phyloP scores from a whole-genome alignment of 805 yeast species.

The Kuraishia capsulata region DNA sequence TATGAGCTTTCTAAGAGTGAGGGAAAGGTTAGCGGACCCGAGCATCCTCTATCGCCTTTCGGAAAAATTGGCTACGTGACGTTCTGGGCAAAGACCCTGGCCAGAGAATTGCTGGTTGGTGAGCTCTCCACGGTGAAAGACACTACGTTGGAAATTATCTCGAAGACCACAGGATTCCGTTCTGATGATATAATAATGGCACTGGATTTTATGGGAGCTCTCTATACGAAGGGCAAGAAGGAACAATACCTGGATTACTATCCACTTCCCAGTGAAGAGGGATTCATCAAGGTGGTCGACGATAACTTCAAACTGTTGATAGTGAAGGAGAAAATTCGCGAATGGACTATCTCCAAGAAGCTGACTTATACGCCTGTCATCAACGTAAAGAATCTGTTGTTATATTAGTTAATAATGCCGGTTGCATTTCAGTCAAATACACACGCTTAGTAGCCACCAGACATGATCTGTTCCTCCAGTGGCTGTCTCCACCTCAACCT shows the following conservation, averaged over 20 bases:
- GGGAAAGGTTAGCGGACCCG: conserved; percentile 75
- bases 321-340: conserved; percentile 12
- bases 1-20: conserved; percentile 66
- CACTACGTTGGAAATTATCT: conserved; percentile 38
- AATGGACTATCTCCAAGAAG: conserved; percentile 19
- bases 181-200: conserved; percentile 52
- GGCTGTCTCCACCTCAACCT: no score
- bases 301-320: conserved; percentile 13
- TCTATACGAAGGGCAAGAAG: conserved; percentile 20
- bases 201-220: conserved; percentile 43
- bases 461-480: neutral
- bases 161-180: conserved; percentile 55
- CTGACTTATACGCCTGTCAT: conserved; percentile 10
- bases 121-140: conserved; percentile 16
- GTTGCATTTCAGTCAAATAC: neutral
- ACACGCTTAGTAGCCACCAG: neutral
- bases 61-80: conserved; percentile 66
- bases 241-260: conserved; percentile 19
- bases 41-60: conserved; percentile 76
- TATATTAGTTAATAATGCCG: conserved; percentile 12
- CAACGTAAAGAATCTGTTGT: conserved; percentile 13
- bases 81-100: conserved; percentile 62
- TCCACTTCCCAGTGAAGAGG: conserved; percentile 9
- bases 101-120: conserved; percentile 34
- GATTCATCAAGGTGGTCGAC: conserved; percentile 14